Conservation (phyloP, 2,329 filamentous ascomycete genomes). For the Fusarium tanahbumbuense region DNA sequence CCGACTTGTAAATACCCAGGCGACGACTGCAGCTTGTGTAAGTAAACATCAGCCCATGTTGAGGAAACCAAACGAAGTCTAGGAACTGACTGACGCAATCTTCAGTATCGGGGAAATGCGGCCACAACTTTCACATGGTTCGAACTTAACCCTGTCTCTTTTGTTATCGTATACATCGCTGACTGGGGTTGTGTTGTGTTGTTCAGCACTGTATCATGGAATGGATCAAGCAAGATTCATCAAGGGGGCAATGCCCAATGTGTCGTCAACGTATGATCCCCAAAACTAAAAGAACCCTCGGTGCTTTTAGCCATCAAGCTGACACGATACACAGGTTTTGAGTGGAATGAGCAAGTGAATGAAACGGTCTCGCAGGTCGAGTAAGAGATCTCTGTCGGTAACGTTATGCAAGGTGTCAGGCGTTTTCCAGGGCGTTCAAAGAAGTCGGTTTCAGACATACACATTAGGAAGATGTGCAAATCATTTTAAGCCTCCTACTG, state of each 20-base stretch:
- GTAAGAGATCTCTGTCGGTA: slow-evolving; percentile 39
- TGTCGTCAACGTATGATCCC: slow-evolving; percentile 83
- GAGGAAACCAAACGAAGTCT: slow-evolving; percentile 3
- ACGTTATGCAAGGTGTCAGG: slow-evolving; percentile 33
- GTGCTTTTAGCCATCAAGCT: background rate
- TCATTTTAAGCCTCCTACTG: slow-evolving; percentile 11
- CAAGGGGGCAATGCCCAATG: slow-evolving; percentile 96
- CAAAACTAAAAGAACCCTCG: background rate
- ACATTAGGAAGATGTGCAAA: slow-evolving; percentile 2
- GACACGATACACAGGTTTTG: slow-evolving; percentile 51
- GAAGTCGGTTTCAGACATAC: slow-evolving; percentile 22
- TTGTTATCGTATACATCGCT: slow-evolving; percentile 20
- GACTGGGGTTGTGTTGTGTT: slow-evolving; percentile 12
- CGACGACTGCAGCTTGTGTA: slow-evolving; percentile 92
- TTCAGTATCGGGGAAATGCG: slow-evolving; percentile 89
- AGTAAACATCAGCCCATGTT: slow-evolving; percentile 52
- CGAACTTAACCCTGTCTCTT: slow-evolving; percentile 39
- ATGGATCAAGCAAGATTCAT: slow-evolving; percentile 95
- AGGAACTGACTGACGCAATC: slow-evolving; percentile 29
- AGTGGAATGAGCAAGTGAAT: slow-evolving; percentile 55
- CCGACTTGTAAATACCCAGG: slow-evolving; percentile 98
- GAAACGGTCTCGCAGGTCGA: slow-evolving; percentile 47
- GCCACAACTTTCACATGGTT: slow-evolving; percentile 98
- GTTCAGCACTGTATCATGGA: slow-evolving; percentile 90
- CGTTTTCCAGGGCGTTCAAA: slow-evolving; percentile 36